Conservation (phyloP, 2,329 filamentous ascomycete genomes). For the Furcasterigmium sp. region DNA sequence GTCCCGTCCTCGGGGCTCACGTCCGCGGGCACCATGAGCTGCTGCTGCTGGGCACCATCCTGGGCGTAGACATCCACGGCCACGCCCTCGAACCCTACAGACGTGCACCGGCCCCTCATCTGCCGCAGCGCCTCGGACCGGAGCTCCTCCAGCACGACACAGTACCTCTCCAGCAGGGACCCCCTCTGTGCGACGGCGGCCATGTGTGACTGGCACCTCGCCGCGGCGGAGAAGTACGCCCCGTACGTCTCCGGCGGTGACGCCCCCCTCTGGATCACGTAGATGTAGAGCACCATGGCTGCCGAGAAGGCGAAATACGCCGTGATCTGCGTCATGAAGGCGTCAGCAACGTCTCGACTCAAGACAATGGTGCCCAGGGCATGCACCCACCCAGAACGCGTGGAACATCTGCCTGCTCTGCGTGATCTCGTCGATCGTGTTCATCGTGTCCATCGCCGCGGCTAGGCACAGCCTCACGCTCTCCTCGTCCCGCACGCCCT, state of each 20-base stretch:
- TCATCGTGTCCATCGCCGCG: conserved; percentile 31
- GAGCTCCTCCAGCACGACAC: conserved; percentile 31
- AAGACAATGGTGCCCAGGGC: background rate
- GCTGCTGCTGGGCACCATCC: too few species aligned
- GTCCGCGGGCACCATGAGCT: background rate
- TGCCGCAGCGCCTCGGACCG: conserved; percentile 8
- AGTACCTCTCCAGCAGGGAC: conserved; percentile 34
- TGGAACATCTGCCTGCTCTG: conserved; percentile 28
- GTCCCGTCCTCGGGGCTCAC: background rate
- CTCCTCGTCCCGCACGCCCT: conserved; percentile 9
- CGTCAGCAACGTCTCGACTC: background rate
- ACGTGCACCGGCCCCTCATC: conserved; percentile 3
- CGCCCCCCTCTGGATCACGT: conserved; percentile 31
- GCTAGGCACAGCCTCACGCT: conserved; percentile 24
- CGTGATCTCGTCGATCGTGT: conserved; percentile 31
- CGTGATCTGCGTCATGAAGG: conserved; percentile 24
- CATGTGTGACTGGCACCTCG: conserved; percentile 33
- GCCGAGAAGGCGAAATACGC: conserved; percentile 40
- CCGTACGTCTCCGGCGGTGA: conserved; percentile 19
- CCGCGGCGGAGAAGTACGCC: conserved; percentile 27
- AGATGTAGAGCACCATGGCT: conserved; percentile 37
- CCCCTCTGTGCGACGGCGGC: conserved; percentile 27
- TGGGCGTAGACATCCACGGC: too few species aligned
- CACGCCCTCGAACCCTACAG: background rate
- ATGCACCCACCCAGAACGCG: conserved; percentile 30